Percentiles rank a stretch among this genome's conserved stretches.
Conservation (phyloP, 768 basidiomycete genomes). For the Pleurotus sapidus region DNA sequence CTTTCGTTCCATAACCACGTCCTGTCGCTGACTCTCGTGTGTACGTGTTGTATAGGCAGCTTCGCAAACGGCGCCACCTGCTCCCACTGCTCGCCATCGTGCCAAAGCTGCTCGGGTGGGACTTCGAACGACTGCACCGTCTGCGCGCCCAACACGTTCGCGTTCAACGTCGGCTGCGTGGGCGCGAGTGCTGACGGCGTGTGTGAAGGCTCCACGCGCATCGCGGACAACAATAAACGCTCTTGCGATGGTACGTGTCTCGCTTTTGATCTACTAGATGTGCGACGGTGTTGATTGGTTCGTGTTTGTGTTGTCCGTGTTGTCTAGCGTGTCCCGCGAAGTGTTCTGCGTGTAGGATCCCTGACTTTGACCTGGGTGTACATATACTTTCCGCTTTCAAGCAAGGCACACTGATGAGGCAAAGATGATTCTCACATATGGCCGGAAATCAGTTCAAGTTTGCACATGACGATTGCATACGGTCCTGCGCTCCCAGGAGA, state of each 20-base stretch:
- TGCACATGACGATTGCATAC: no score
- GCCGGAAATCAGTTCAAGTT: no score
- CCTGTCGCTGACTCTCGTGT: neutral
- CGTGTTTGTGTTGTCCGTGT: neutral
- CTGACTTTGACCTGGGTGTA: constrained; percentile 43
- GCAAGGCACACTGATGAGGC: no score
- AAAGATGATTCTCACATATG: no score
- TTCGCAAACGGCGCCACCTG: constrained; percentile 57
- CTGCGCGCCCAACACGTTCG: constrained; percentile 59
- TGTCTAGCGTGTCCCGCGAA: constrained; percentile 68
- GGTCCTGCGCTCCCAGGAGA: no score
- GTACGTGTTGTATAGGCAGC: neutral
- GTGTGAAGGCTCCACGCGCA: constrained; percentile 61
- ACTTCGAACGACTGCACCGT: constrained; percentile 67
- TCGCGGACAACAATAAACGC: constrained; percentile 76
- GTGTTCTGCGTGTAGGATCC: constrained; percentile 73
- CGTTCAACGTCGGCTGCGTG: constrained; percentile 67
- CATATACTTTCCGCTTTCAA: no score
- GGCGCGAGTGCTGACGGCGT: constrained; percentile 62
- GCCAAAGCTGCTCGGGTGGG: constrained; percentile 64
- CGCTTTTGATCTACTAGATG: neutral
- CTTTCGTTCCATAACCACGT: no score
- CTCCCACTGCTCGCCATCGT: constrained; percentile 55
- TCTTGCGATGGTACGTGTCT: constrained; percentile 70
- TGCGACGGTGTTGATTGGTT: constrained; percentile 6